These are phyloP conservation scores for Nakazawaea populi DNA, from an alignment of 805 yeast genomes.

Conservation along the genomic window DNA sequence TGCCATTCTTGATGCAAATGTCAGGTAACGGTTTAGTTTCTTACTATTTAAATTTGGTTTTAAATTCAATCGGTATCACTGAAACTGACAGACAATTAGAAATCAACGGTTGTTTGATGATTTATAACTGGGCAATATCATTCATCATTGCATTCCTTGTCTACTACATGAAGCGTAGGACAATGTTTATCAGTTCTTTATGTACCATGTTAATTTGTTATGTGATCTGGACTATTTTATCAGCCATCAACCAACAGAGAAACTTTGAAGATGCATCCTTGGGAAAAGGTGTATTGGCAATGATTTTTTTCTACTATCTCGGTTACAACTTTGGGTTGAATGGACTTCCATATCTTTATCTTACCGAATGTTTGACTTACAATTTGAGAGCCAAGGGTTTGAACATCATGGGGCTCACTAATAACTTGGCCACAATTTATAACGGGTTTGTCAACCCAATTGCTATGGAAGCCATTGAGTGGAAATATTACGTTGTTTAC, in stretches of 20 bases:
- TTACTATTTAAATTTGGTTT: slow-evolving; percentile 43
- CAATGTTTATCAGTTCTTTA: slow-evolving; percentile 28
- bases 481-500: slow-evolving; percentile 31
- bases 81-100: slow-evolving; percentile 35
- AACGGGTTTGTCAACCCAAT: slow-evolving; percentile 29
- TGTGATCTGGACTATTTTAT: slow-evolving; percentile 37
- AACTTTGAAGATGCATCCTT: slow-evolving; percentile 32
- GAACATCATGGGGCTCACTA: slow-evolving; percentile 15
- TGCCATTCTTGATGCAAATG: slow-evolving; percentile 31
- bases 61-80: slow-evolving; percentile 48
- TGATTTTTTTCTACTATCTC: slow-evolving; percentile 42
- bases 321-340: slow-evolving; percentile 37
- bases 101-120: slow-evolving; percentile 45
- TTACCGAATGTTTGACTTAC: slow-evolving; percentile 35
- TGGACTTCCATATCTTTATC: slow-evolving; percentile 40
- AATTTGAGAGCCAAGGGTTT: slow-evolving; percentile 17
- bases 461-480: slow-evolving; percentile 30
- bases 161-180: slow-evolving; percentile 29
- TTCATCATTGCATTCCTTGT: slow-evolving; percentile 23
- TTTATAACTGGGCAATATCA: slow-evolving; percentile 35
- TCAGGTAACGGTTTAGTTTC: slow-evolving; percentile 43
- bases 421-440: slow-evolving; percentile 20
- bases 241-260: slow-evolving; percentile 39
- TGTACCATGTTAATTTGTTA: slow-evolving; percentile 30
- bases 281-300: slow-evolving; percentile 42